A percentile compares a stretch with the other conserved stretches of the same genome.
phyloP scores from a whole-genome alignment of 495 filamentous ascomycete genomes.

The Neurospora sp. region DNA sequence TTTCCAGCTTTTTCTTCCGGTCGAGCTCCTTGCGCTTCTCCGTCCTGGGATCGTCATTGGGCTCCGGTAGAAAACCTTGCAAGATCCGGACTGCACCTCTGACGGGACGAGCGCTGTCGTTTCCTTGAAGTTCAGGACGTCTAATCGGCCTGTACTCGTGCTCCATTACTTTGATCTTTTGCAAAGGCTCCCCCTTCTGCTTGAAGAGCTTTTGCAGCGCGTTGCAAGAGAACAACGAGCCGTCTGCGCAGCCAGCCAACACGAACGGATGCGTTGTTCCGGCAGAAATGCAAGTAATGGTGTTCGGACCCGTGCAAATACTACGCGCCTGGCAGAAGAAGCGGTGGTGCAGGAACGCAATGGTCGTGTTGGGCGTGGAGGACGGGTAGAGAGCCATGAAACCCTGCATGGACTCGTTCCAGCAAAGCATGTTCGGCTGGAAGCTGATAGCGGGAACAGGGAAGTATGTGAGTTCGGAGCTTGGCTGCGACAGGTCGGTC shows the following conservation, averaged over 20 bases:
- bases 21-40: constrained; percentile 58
- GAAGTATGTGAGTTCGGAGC: constrained; percentile 35
- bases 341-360: constrained; percentile 35
- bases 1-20: constrained; percentile 38
- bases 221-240: constrained; percentile 35
- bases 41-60: constrained; percentile 54
- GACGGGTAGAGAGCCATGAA: constrained; percentile 37
- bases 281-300: constrained; percentile 31
- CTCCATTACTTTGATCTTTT: constrained; percentile 36
- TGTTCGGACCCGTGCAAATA: constrained; percentile 34
- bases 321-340: constrained; percentile 36
- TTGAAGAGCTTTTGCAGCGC: constrained; percentile 35
- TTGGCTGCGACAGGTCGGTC: constrained; percentile 35
- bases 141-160: constrained; percentile 30
- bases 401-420: constrained; percentile 36
- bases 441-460: constrained; percentile 33
- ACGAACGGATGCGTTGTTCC: constrained; percentile 35
- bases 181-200: constrained; percentile 30
- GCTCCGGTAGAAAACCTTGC: constrained; percentile 36
- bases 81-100: constrained; percentile 30
- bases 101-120: background rate
- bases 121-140: background rate
- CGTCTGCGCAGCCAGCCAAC: constrained; percentile 33
- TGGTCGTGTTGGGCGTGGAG: constrained; percentile 33
- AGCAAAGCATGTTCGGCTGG: constrained; percentile 36